Evolutionary conservation across 306 rosid genomes (phyloP).

Genomic region (Medicago lupulina): DNA sequence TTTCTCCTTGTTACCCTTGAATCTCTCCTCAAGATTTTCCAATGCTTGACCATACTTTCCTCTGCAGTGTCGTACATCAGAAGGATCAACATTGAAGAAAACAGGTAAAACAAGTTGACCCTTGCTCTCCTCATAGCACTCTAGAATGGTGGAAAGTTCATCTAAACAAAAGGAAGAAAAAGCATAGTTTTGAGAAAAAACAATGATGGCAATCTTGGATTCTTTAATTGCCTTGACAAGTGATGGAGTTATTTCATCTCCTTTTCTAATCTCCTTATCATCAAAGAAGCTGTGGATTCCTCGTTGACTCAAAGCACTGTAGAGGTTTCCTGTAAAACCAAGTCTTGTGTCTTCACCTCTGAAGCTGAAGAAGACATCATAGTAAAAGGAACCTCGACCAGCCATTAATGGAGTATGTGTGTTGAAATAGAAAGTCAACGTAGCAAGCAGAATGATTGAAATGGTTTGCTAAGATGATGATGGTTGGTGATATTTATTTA

Average conservation of each 20-base stretch:
- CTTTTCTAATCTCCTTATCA: neutral
- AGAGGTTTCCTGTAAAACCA: neutral
- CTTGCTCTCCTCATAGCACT: neutral
- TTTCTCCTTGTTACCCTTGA: neutral
- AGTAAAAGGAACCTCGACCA: neutral
- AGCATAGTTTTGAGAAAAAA: neutral
- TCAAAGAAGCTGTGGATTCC: neutral
- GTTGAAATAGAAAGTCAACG: neutral
- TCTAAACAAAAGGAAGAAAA: constrained; percentile 13
- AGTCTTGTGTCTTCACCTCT: neutral
- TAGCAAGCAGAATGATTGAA: neutral
- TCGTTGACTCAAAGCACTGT: neutral
- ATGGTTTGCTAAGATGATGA: neutral
- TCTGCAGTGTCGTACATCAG: neutral
- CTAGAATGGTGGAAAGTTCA: neutral
- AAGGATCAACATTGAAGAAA: neutral
- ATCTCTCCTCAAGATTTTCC: neutral
- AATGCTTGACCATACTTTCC: neutral
- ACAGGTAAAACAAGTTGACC: neutral
- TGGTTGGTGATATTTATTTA: too few species aligned
- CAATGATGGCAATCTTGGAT: neutral
- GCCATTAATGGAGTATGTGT: neutral
- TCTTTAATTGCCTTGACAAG: neutral
- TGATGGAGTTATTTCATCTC: neutral
- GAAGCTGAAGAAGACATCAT: constrained; percentile 1